Evolutionary conservation across 1,139 yeast genomes (phyloP), one percentile per base, ranked within the genome.

Genomic region (Suhomyces wounanorum): DNA sequence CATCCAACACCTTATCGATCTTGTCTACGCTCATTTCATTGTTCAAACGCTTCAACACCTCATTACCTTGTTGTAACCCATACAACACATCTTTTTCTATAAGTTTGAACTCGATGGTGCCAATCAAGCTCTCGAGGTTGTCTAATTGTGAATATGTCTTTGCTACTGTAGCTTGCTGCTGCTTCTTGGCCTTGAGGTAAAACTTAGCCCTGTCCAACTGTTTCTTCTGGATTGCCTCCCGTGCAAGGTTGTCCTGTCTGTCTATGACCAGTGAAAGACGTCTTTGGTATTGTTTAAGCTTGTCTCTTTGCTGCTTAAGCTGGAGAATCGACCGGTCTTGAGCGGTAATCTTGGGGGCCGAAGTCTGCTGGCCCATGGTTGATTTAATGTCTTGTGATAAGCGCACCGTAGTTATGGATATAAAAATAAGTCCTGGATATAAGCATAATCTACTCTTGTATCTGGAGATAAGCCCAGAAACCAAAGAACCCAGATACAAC

Each of bases 321-420:
- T 91, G 96, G 59, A 89, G 77, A 17, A 94, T 80, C 0, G 97
- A 97, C 60, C 78, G 81, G 63, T 94, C 99, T 59, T 91, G 94
- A 26, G 85, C 77, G 2, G 96, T 89, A 30, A 91, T 84, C 61
- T 79, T 81, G 1, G 85, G 82, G 9, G 78, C 62, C 11, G 79
- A 74, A 16, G 77, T 57, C 55, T 68, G 74, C 53, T 75, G 78
- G 39, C 81, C 81, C 81, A 77, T 77, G 39, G 17, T 55, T 30
- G 45, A 16, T 21, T 13, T 23, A 23, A 23, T 14, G 37, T 33
- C 37, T 37, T 37, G 40, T 37, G 40, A 37, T 37, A 23, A 33
- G 37, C 18, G 37, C 37, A 10, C 35, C 11, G 31, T 21, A 9
- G 25, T 25, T 40, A 9, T 21, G 31, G 17, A 5, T n/a, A 13